Base-by-base conservation (phyloP, 106 monocot genomes). In the Allium fistulosum region DNA sequence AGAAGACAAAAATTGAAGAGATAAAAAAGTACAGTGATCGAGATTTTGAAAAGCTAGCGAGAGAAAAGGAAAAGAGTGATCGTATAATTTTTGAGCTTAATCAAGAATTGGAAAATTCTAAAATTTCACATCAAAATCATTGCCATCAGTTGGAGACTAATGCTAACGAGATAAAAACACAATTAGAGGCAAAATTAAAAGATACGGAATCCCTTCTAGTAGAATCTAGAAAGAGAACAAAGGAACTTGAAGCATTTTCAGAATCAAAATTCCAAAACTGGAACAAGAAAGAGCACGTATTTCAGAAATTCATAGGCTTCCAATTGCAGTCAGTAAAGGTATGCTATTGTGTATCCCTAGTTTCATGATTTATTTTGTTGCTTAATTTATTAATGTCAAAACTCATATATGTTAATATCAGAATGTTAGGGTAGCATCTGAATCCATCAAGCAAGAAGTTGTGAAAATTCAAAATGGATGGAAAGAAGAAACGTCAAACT, bases 251-350 rank as follows among this genome's bases (percentile, higher is more conserved):
- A 68, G 72, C 69, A 68, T 48, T 71, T 46, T 77, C 85, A 63
- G 81, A 90, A 69, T 78, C 77, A 53, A 85, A 85, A 69, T 78
- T 68, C 22, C 69, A 83, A 61, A 82, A 64, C 10, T 97, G 90
- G 90, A 89, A 81, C 48, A 82, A 72, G 57, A 99, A 85, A 66
- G 87, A 92, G 49, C 53, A 77, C 45, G 66, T 76, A 12, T 79
- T 82, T 52, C 73, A 77, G 60, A 87, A 79, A 63, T 90, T 87
- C 58, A 56, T 93, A 58, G 49, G 72, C 61, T 74, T 63, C 74
- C 89, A 90, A 67, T 62, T 81, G 53, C 77, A 85, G n/a, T 78
- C 85, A 26, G 58, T 90, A 49, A 73, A 81, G 97, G 97, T 99
- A 76, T 74, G 61, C 0, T 7, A 55, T 60, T 63, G 47, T 9